Evolutionary conservation across 805 yeast genomes (phyloP).

Genomic region (Candida sithepensis): DNA sequence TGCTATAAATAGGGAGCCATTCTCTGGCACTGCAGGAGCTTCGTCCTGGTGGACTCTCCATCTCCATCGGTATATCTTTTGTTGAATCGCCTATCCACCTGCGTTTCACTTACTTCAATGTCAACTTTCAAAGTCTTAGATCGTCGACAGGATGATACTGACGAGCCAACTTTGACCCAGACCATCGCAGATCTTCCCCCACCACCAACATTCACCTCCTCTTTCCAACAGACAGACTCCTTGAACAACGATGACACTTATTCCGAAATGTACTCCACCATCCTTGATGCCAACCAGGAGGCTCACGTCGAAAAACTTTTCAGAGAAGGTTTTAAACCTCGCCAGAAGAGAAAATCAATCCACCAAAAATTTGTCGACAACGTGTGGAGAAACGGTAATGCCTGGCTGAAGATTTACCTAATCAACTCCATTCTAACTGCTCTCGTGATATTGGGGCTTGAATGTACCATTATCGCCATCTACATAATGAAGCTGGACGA

Average conservation of each 20-base stretch:
- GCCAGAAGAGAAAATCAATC: conserved; percentile 1
- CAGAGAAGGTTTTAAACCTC: conserved; percentile 7
- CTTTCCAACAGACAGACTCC: not conserved
- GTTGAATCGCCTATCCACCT: no score
- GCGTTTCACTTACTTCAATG: no score
- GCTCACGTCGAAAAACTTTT: conserved; percentile 1
- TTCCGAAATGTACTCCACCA: not conserved
- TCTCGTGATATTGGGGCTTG: conserved; percentile 32
- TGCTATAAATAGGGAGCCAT: no score
- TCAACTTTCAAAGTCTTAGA: no score
- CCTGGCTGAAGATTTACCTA: conserved; percentile 25
- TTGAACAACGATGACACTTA: not conserved
- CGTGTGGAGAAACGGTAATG: conserved; percentile 13
- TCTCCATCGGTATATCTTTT: no score
- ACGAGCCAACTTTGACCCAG: no score
- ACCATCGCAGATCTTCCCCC: not conserved
- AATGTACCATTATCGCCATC: conserved; percentile 37
- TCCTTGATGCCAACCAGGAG: not conserved
- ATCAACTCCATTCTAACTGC: conserved; percentile 34
- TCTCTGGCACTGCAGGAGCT: no score
- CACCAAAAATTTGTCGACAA: conserved; percentile 5
- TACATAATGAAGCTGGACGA: conserved; percentile 32
- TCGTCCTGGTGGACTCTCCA: no score
- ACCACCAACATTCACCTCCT: not conserved
- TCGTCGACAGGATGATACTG: no score